Conservation (phyloP, 805 yeast species). For the Kregervanrija pseudodelftensis region DNA sequence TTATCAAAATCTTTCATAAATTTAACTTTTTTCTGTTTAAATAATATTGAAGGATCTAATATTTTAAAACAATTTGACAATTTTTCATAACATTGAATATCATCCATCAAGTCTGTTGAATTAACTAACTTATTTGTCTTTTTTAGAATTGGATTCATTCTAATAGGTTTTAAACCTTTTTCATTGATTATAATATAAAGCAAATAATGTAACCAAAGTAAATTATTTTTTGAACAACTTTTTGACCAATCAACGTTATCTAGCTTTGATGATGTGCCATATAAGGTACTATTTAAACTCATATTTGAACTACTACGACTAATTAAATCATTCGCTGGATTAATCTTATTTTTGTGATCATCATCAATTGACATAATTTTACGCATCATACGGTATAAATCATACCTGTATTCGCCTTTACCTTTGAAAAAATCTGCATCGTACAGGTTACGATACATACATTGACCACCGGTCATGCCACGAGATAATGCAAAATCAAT, state of each 20-base stretch:
- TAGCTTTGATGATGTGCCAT: no score
- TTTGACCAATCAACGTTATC: slow-evolving; percentile 32
- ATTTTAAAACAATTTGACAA: slow-evolving; percentile 25
- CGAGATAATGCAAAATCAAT: slow-evolving; percentile 56
- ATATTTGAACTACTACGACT: no score
- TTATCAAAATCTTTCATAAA: slow-evolving; percentile 11
- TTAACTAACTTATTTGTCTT: slow-evolving; percentile 12
- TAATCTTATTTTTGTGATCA: not conserved
- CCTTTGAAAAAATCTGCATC: slow-evolving; percentile 57
- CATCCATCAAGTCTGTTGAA: slow-evolving; percentile 15
- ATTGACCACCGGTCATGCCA: slow-evolving; percentile 27
- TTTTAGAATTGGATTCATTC: slow-evolving; percentile 20
- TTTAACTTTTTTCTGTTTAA: slow-evolving; percentile 14
- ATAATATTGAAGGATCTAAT: slow-evolving; percentile 26
- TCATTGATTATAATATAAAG: slow-evolving; percentile 39
- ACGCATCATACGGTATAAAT: slow-evolving; percentile 52
- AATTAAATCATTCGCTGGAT: not conserved
- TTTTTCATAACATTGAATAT: slow-evolving; percentile 20
- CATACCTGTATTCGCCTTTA: slow-evolving; percentile 54
- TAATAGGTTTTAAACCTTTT: slow-evolving; percentile 28
- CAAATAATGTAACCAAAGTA: slow-evolving; percentile 62
- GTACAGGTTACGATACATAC: slow-evolving; percentile 50
- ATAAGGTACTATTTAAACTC: no score
- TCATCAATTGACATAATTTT: not conserved
- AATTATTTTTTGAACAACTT: slow-evolving; percentile 42